These are phyloP conservation scores for Hymenoscyphus fructigenus DNA, from an alignment of 2,329 filamentous ascomycete genomes.

Conservation along the genomic window DNA sequence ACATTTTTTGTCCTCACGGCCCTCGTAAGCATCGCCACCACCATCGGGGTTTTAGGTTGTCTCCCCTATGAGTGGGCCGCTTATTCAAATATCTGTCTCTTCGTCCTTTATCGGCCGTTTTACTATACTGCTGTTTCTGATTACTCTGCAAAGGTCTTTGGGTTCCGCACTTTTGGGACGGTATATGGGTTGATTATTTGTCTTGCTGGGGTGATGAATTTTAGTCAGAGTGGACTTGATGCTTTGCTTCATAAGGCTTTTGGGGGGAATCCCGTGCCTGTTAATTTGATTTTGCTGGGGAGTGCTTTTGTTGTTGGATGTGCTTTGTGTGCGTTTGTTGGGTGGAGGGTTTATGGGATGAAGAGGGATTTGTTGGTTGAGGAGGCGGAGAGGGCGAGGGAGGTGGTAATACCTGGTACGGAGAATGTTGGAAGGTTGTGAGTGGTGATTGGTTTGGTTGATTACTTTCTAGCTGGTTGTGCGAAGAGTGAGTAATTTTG, in stretches of 20 bases:
- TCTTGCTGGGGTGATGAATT: conserved; percentile 79
- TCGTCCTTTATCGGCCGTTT: conserved; percentile 81
- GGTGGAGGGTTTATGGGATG: conserved; percentile 37
- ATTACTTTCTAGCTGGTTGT: not conserved
- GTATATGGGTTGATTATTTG: conserved; percentile 94
- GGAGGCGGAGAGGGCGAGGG: conserved; percentile 45
- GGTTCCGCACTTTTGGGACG: conserved; percentile 86
- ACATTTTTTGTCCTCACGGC: conserved; percentile 69
- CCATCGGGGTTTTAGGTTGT: conserved; percentile 74
- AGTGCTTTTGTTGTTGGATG: conserved; percentile 64
- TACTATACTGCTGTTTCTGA: conserved; percentile 92
- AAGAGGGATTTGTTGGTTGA: conserved; percentile 41
- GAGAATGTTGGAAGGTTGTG: conserved; percentile 9
- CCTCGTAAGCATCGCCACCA: conserved; percentile 69
- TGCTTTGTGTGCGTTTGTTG: conserved; percentile 66
- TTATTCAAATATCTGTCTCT: conserved; percentile 74
- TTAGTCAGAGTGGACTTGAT: conserved; percentile 78
- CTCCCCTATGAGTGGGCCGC: conserved; percentile 70
- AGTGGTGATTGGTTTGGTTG: not conserved
- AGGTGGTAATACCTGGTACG: conserved; percentile 35
- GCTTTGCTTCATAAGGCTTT: conserved; percentile 74
- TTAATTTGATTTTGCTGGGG: conserved; percentile 68
- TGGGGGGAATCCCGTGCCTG: conserved; percentile 68
- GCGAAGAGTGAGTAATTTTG: too few species aligned
- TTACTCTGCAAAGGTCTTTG: conserved; percentile 88